Evolutionary conservation across 2,329 filamentous ascomycete genomes (phyloP), one percentile per base, ranked within the genome.

Genomic region (Nemania sp.): DNA sequence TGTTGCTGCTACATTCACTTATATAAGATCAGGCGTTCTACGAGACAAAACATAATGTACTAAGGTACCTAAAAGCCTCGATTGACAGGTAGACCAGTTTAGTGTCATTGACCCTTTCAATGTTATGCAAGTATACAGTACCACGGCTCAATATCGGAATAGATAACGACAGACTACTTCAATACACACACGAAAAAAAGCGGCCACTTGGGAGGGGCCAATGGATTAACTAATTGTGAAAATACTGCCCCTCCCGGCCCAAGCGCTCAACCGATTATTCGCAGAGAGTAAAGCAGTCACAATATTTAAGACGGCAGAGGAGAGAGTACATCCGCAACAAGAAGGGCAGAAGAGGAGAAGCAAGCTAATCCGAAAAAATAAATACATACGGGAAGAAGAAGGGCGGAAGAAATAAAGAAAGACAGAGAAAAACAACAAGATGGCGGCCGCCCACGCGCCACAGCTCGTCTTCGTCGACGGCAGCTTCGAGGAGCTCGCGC

Each of bases 401-500:
- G n/a, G n/a, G n/a, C n/a, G n/a, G n/a, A 39, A 11, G 12, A n/a
- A 39, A 39, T n/a, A 39, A n/a, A 11, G 35, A 11, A 39, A 39
- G 11, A 39, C 35, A 35, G 13, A 13, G 34, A 7, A 7, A 35
- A 35, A 35, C 50, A 42, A 11, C 57, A 64, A 51, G 50, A 79
- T 75, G 74, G 75, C 77, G 58, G 65, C 62, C 32, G 37, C 53
- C 52, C 57, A 64, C 73, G 80, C 81, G 74, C 83, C 83, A 59
- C 82, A 87, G 79, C 81, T 86, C 72, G 82, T 89, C 75, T 89
- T 89, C 74, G 86, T 99, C 78, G 95, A 99, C 83, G 95, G 95
- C 77, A 86, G 87, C 72, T 97, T 97, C 78, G 88, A 92, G 77
- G 95, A 98, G 81, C 88, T 97, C 75, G 88, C 90, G 73, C 88